These are phyloP conservation scores for Harringtonia lauricola DNA, from an alignment of 2,329 filamentous ascomycete genomes.

Conservation along the genomic window DNA sequence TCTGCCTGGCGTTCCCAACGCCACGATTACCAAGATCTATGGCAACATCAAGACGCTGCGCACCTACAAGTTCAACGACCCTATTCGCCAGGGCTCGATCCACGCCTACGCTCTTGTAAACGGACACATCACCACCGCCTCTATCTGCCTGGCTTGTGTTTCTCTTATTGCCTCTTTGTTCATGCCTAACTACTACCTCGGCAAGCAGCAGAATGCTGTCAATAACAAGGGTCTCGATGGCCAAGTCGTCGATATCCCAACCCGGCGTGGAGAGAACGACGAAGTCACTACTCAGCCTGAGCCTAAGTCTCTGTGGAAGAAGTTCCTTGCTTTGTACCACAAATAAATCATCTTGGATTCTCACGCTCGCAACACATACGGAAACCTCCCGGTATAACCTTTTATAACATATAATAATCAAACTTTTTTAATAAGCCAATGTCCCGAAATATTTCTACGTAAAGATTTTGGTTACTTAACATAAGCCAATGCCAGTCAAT, in stretches of 20 bases:
- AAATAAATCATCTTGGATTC: no score
- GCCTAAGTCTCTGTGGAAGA: not conserved
- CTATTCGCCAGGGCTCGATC: constrained; percentile 48
- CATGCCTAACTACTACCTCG: constrained; percentile 26
- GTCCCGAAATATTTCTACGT: no score
- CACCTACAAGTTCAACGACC: constrained; percentile 41
- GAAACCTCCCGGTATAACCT: no score
- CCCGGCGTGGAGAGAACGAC: not conserved
- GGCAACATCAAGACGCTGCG: constrained; percentile 34
- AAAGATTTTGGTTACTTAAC: no score
- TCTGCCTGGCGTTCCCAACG: constrained; percentile 30
- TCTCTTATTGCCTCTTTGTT: constrained; percentile 24
- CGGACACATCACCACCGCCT: constrained; percentile 20
- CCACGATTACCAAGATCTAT: constrained; percentile 35
- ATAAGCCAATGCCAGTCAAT: no score
- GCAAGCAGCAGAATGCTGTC: constrained; percentile 14
- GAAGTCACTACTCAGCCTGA: not conserved
- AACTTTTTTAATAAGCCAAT: no score
- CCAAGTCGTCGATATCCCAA: not conserved
- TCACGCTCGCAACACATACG: no score
- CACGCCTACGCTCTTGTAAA: constrained; percentile 33
- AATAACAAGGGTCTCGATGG: constrained; percentile 11
- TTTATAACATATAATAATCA: no score
- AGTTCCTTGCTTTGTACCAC: not conserved
- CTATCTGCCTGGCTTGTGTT: constrained; percentile 19